phyloP scores from a whole-genome alignment of 257 asterid species.

The Solanum dulcamara region DNA sequence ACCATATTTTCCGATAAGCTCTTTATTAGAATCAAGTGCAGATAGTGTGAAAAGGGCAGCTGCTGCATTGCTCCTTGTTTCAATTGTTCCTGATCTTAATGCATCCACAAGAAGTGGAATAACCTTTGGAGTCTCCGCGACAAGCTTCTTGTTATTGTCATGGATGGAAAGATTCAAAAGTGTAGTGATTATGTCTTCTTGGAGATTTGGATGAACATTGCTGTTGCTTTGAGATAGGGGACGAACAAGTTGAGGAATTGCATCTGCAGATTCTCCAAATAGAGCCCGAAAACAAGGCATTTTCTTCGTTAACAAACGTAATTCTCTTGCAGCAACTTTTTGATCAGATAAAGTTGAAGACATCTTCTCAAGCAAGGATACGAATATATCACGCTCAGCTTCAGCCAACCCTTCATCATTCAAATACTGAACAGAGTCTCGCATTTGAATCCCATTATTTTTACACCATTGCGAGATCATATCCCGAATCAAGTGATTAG shows the following conservation, averaged over 20 bases:
- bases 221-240: conserved; percentile 38
- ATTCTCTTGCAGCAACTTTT: conserved; percentile 63
- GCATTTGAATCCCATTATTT: conserved; percentile 41
- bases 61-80: conserved; percentile 80
- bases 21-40: conserved; percentile 76
- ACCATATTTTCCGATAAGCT: conserved; percentile 58
- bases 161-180: conserved; percentile 77
- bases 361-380: conserved; percentile 46
- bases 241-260: conserved; percentile 47
- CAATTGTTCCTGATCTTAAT: conserved; percentile 45
- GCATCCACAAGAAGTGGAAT: conserved; percentile 62
- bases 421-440: conserved; percentile 28
- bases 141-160: conserved; percentile 74
- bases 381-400: conserved; percentile 48
- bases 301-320: conserved; percentile 54
- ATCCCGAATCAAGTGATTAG: conserved; percentile 57
- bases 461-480: conserved; percentile 74
- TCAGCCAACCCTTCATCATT: conserved; percentile 45
- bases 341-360: conserved; percentile 45
- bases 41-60: conserved; percentile 81
- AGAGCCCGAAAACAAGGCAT: conserved; percentile 71
- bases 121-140: conserved; percentile 65
- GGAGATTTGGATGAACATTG: conserved; percentile 40
- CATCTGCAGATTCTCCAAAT: conserved; percentile 50
- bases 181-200: conserved; percentile 79